These are phyloP conservation scores for Phialophora expanda DNA, from an alignment of 2,329 filamentous ascomycete species.

Conservation along the genomic window DNA sequence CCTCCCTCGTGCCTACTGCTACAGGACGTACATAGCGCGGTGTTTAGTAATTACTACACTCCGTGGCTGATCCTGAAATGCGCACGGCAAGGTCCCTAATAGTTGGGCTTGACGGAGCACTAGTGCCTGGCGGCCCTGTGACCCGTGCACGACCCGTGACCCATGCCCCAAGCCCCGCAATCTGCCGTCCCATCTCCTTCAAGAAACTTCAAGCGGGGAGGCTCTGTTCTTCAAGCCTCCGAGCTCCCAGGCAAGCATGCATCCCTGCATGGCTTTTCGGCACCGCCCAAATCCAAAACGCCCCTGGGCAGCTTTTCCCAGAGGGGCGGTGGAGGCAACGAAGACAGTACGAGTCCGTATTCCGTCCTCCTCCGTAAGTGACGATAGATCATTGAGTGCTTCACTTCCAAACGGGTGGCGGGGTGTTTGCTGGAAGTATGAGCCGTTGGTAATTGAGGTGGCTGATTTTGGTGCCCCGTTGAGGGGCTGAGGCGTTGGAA, in stretches of 20 bases:
- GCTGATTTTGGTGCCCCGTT: conserved; percentile 1
- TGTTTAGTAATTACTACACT: no score
- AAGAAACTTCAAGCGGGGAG: not conserved
- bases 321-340: no score
- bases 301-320: not conserved
- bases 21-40: no score
- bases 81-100: no score
- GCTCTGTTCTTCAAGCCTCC: not conserved
- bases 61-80: no score
- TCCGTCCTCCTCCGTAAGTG: not conserved
- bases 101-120: no score
- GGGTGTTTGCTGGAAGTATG: not conserved
- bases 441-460: not conserved
- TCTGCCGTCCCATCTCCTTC: not conserved
- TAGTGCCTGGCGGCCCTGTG: not conserved
- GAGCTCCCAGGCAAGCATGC: not conserved
- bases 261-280: not conserved
- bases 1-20: no score
- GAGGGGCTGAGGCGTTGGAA: not conserved
- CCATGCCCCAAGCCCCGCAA: not conserved
- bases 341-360: no score
- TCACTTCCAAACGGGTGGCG: not conserved
- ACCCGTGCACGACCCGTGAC: not conserved
- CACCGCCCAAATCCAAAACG: not conserved
- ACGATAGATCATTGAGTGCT: not conserved